phyloP scores from a whole-genome alignment of 2,329 filamentous ascomycete genomes.

The Colletotrichum sansevieriae region DNA sequence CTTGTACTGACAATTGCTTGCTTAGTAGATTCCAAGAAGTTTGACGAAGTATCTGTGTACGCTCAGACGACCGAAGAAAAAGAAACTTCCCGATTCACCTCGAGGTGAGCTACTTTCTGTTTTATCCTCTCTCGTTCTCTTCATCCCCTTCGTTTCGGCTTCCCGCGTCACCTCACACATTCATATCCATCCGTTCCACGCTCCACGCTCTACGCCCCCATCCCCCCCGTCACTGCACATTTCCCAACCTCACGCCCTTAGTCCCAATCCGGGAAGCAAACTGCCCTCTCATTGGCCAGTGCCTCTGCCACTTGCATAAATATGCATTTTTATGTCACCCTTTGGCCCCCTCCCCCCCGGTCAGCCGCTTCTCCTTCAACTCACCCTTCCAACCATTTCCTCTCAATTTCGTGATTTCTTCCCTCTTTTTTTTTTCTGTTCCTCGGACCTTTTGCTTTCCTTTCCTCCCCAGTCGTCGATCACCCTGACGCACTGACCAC shows the following conservation, averaged over 20 bases:
- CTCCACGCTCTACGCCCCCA: slow-evolving; percentile 28
- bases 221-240: slow-evolving; percentile 23
- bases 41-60: background rate
- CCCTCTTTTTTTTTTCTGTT: slow-evolving; percentile 35
- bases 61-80: no score
- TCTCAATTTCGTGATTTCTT: slow-evolving; percentile 49
- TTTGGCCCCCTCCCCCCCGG: slow-evolving; percentile 11
- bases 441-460: slow-evolving; percentile 26
- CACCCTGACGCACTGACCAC: slow-evolving; percentile 40
- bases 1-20: slow-evolving; percentile 6
- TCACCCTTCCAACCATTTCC: slow-evolving; percentile 41
- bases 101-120: slow-evolving; percentile 21
- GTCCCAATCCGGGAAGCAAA: slow-evolving; percentile 21
- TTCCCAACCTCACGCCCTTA: slow-evolving; percentile 39
- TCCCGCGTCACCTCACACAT: slow-evolving; percentile 32
- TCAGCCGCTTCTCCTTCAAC: slow-evolving; percentile 28
- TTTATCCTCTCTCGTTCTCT: background rate
- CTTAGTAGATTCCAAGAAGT: background rate
- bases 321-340: slow-evolving; percentile 41
- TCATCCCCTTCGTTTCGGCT: slow-evolving; percentile 5
- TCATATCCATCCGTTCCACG: slow-evolving; percentile 30
- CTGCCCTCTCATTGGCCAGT: slow-evolving; percentile 27
- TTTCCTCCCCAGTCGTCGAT: slow-evolving; percentile 37
- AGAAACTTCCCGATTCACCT: background rate
- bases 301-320: slow-evolving; percentile 35